Conservation (phyloP, 345 rosid species). For the Populus pruinosa region DNA sequence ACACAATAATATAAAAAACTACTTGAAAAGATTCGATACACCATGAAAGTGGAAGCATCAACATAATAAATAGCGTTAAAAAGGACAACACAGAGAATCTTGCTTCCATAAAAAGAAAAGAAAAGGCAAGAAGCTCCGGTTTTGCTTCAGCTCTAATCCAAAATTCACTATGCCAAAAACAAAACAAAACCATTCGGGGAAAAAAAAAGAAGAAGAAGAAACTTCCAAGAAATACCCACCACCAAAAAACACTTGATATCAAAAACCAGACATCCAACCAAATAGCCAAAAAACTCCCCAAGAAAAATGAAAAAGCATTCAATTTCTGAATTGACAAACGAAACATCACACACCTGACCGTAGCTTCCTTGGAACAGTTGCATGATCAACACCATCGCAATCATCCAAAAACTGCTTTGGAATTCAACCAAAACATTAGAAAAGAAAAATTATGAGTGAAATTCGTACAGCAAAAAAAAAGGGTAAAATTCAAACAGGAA, state of each 20-base stretch:
- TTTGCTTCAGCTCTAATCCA: slow-evolving; percentile 51
- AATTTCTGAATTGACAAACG: slow-evolving; percentile 16
- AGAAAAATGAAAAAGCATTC: not conserved
- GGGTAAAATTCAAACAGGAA: not conserved
- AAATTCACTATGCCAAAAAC: slow-evolving; percentile 21
- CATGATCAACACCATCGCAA: slow-evolving; percentile 57
- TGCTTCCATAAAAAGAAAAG: slow-evolving; percentile 43
- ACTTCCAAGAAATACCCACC: slow-evolving; percentile 46
- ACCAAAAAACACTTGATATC: slow-evolving; percentile 16
- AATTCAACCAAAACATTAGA: not conserved
- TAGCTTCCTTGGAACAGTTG: slow-evolving; percentile 87
- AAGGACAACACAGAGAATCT: slow-evolving; percentile 41
- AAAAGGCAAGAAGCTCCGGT: slow-evolving; percentile 34
- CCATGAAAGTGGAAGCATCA: slow-evolving; percentile 26
- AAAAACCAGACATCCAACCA: slow-evolving; percentile 8
- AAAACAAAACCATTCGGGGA: not conserved
- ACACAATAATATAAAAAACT: not conserved
- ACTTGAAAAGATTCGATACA: slow-evolving; percentile 27
- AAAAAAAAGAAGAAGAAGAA: slow-evolving; percentile 16
- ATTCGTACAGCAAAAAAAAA: too few relatives aligned
- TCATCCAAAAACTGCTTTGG: slow-evolving; percentile 42
- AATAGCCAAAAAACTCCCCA: not conserved
- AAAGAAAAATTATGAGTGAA: not conserved
- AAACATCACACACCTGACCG: slow-evolving; percentile 72
- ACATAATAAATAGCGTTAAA: slow-evolving; percentile 19